Conservation (phyloP, 2,329 filamentous ascomycete species). For the Diaporthe caulivora region DNA sequence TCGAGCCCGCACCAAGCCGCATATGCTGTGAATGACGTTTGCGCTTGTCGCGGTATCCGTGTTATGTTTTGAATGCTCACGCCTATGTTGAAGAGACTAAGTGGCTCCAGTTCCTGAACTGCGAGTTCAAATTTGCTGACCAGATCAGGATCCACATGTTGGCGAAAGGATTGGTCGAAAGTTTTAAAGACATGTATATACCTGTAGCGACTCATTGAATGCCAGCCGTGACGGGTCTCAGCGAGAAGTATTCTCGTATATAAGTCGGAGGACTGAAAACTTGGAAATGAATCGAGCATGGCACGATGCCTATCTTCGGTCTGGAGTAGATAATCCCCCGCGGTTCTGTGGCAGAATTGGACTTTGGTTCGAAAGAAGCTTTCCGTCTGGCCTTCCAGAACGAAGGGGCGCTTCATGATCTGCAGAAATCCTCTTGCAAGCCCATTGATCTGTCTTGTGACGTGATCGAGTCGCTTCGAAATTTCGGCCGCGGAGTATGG, state of each 20-base stretch:
- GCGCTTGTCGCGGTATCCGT: too few species aligned
- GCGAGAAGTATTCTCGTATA: neutral
- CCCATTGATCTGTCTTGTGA: neutral
- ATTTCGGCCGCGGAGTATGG: neutral
- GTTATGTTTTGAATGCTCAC: too few species aligned
- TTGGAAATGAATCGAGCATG: neutral
- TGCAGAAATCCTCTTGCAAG: neutral
- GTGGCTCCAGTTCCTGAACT: neutral
- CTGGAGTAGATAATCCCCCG: neutral
- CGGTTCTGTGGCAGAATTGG: neutral
- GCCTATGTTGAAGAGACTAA: too few species aligned
- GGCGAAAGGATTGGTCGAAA: neutral
- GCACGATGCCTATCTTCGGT: neutral
- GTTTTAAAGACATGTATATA: neutral
- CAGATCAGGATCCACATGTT: neutral
- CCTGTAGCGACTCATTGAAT: accelerated
- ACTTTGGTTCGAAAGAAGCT: neutral
- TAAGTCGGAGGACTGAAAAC: neutral
- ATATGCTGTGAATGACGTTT: neutral
- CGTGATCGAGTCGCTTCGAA: neutral
- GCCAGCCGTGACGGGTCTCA: neutral
- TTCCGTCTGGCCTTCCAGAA: neutral
- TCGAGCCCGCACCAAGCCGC: neutral
- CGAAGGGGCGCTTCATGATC: neutral
- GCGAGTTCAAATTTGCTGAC: neutral